Evolutionary conservation across 768 basidiomycete genomes (phyloP).

Genomic region (Fistulinella prunicolor): DNA sequence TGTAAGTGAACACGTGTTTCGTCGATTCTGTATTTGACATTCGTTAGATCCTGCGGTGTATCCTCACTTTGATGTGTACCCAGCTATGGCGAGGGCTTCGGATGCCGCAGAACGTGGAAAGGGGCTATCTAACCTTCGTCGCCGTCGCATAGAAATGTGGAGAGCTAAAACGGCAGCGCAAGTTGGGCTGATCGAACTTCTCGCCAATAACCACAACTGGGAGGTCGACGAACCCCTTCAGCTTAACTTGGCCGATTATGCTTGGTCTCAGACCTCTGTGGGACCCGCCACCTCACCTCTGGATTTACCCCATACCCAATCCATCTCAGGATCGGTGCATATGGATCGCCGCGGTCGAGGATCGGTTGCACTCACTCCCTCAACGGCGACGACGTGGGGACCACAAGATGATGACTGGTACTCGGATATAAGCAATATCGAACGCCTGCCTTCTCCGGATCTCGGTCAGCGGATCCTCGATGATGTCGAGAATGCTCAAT

Average conservation of each 20-base stretch:
- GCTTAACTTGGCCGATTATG: constrained; percentile 61
- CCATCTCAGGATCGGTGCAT: constrained; percentile 51
- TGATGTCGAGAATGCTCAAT: constrained; percentile 44
- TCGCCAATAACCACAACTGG: constrained; percentile 18
- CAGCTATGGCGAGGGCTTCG: background rate
- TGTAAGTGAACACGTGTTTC: constrained; percentile 26
- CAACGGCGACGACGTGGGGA: constrained; percentile 48
- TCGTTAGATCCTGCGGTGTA: constrained; percentile 22
- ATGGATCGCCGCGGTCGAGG: constrained; percentile 50
- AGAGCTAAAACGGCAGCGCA: constrained; percentile 19
- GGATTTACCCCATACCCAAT: constrained; percentile 38
- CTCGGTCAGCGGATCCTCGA: constrained; percentile 54
- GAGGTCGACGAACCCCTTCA: constrained; percentile 36
- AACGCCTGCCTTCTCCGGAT: constrained; percentile 55
- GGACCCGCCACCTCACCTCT: constrained; percentile 54
- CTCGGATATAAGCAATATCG: constrained; percentile 34
- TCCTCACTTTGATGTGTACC: constrained; percentile 23
- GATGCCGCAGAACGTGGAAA: background rate
- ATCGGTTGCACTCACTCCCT: constrained; percentile 53
- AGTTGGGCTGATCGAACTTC: constrained; percentile 17
- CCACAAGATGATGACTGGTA: constrained; percentile 44
- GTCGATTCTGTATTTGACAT: constrained; percentile 4
- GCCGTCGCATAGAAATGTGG: constrained; percentile 15
- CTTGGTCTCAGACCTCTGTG: constrained; percentile 66
- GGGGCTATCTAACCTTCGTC: constrained; percentile 3